These are phyloP conservation scores for Helicostylum pulchrum DNA, from an alignment of 192 early-diverging fungal species.

Conservation along the genomic window DNA sequence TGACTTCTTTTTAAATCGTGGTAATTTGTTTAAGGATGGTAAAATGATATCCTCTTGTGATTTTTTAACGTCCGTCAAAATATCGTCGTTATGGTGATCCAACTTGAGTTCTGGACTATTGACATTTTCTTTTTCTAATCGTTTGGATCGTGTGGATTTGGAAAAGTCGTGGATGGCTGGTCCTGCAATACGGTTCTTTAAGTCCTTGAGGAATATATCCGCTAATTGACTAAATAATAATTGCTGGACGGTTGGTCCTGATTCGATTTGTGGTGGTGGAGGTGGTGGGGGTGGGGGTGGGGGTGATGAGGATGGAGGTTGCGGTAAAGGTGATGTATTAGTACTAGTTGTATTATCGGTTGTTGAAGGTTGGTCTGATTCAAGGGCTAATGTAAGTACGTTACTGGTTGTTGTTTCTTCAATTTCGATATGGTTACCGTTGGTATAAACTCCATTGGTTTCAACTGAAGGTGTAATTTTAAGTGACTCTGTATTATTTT, in stretches of 20 bases:
- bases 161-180: conserved; percentile 52
- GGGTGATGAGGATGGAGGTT: no score
- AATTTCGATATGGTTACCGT: neutral
- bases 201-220: conserved; percentile 52
- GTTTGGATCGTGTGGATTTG: conserved; percentile 24
- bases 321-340: no score
- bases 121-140: conserved; percentile 18
- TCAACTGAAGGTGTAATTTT: neutral
- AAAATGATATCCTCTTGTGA: conserved; percentile 3
- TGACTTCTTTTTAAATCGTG: conserved; percentile 9
- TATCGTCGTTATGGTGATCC: no score
- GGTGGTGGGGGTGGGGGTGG: no score
- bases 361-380: no score
- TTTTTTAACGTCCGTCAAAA: neutral
- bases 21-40: neutral
- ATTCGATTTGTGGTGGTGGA: neutral
- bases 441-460: neutral
- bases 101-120: conserved; percentile 21
- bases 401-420: neutral
- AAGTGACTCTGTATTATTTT: neutral
- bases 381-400: no score
- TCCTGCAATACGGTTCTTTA: conserved; percentile 47
- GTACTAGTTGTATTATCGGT: no score
- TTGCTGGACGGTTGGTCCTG: conserved; percentile 27
- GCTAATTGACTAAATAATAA: conserved; percentile 46